Evolutionary conservation across 2,329 filamentous ascomycete genomes (phyloP).

Genomic region (Tolypocladium tropicale): DNA sequence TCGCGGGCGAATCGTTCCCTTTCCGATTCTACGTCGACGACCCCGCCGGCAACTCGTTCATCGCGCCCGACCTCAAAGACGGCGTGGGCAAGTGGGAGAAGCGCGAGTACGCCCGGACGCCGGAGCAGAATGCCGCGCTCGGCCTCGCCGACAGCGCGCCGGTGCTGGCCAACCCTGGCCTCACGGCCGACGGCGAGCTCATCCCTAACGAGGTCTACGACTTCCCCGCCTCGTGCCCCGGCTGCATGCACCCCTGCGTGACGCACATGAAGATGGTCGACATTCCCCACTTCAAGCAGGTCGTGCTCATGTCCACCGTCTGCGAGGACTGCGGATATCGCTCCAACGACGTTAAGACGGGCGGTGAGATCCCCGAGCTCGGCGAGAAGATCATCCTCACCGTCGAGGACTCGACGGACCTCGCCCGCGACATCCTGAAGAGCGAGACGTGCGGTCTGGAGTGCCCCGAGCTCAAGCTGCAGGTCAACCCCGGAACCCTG

Average conservation of each 20-base stretch:
- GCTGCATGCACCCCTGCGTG: conserved; percentile 73
- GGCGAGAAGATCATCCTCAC: conserved; percentile 74
- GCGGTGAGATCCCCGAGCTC: conserved; percentile 78
- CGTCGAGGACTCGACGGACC: conserved; percentile 60
- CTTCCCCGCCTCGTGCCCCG: conserved; percentile 85
- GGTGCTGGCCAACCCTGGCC: conserved; percentile 39
- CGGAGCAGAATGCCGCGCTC: conserved; percentile 77
- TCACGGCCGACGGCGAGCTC: conserved; percentile 61
- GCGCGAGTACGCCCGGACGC: conserved; percentile 70
- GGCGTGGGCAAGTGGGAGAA: conserved; percentile 82
- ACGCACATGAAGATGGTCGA: conserved; percentile 99
- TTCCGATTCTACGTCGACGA: conserved; percentile 87
- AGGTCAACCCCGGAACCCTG: conserved; percentile 85
- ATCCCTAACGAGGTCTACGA: conserved; percentile 86
- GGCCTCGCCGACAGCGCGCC: conserved; percentile 60
- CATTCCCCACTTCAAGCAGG: conserved; percentile 96
- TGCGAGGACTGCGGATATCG: conserved; percentile 90
- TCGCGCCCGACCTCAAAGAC: conserved; percentile 74
- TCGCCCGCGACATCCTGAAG: conserved; percentile 90
- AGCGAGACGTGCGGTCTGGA: conserved; percentile 82
- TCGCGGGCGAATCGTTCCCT: conserved; percentile 67
- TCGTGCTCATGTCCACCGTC: conserved; percentile 88
- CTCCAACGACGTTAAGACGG: conserved; percentile 96
- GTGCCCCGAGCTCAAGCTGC: conserved; percentile 78
- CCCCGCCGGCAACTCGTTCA: conserved; percentile 91